Evolutionary conservation across 2,329 filamentous ascomycete genomes (phyloP), one percentile per base, ranked within the genome.

Genomic region (Hypoxylon sp.): DNA sequence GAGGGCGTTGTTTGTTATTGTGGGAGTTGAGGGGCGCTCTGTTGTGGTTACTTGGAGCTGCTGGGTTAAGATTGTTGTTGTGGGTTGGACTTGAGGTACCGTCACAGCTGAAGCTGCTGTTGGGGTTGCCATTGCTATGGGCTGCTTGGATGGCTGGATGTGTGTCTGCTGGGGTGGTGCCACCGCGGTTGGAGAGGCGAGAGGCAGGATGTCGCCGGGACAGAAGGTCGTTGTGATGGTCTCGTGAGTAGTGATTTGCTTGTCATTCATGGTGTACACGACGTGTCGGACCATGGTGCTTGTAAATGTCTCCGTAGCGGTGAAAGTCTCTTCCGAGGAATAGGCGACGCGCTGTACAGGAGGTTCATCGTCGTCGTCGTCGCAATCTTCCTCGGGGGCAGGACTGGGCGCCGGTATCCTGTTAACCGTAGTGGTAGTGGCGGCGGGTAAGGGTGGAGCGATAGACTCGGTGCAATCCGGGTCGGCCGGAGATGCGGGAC

Each of bases 181-280:
- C 2, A 25, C 29, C 2, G 35, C 17, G n/a, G 21, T 19, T 7
- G 35, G 38, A 13, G 45, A 13, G 7, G 49, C 34, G 13, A n/a
- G 12, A 17, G 30, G 45, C 12, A 43, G 4, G 15, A 42, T 35
- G 17, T 59, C 36, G 5, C 45, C 60, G 0, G 60, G 51, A 19
- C 63, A 66, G 40, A 60, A 60, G 1, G 65, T 66, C 15, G 64
- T 63, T 3, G 61, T 27, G 27, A 60, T 27, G 3, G 56, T 56
- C 17, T 60, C 54, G 36, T 55, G 51, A 7, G 49, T 48, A 1
- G 67, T 67, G 31, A 30, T 61, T 48, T 20, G 36, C 34, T 37
- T 30, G 4, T 31, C 26, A 5, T 54, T 53, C 12, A 56, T 46
- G 11, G 63, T 64, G 49, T 63, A 60, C 9, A 57, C 41, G 26